Evolutionary conservation across 495 filamentous ascomycete species (phyloP).

Genomic region (Corynascus novoguineensis): DNA sequence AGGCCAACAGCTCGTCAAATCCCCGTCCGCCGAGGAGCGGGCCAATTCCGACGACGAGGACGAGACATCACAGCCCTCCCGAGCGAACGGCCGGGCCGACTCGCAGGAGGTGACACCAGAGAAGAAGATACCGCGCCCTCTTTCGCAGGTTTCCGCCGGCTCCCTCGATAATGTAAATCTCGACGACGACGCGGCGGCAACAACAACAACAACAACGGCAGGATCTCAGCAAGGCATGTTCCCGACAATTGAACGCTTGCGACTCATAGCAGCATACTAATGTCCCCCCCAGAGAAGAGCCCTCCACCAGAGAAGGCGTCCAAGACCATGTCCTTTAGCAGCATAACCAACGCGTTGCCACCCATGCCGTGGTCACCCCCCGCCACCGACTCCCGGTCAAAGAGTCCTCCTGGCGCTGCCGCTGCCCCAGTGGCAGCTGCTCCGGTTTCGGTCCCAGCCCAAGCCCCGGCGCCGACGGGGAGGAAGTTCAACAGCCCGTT

Average conservation of each 20-base stretch:
- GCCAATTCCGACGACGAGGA: constrained; percentile 30
- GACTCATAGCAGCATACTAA: constrained; percentile 11
- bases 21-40: constrained; percentile 24
- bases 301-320: constrained; percentile 25
- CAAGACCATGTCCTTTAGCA: constrained; percentile 43
- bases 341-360: constrained; percentile 43
- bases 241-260: constrained; percentile 6
- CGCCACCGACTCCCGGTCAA: constrained; percentile 33
- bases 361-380: constrained; percentile 53
- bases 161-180: constrained; percentile 64
- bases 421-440: constrained; percentile 25
- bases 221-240: constrained; percentile 17
- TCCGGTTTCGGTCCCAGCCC: constrained; percentile 38
- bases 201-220: constrained; percentile 8
- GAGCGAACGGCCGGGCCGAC: constrained; percentile 17
- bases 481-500: constrained; percentile 77
- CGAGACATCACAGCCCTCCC: constrained; percentile 24
- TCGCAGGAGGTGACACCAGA: constrained; percentile 17
- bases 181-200: constrained; percentile 41
- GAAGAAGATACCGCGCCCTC: constrained; percentile 50
- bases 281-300: constrained; percentile 20
- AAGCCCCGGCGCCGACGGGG: constrained; percentile 33
- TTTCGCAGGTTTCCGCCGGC: constrained; percentile 51
- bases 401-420: constrained; percentile 25
- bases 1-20: constrained; percentile 42